A percentile compares a stretch with the other conserved stretches of the same genome.
Evolutionary conservation across 208 protist genomes (phyloP).

Genomic region (Trypanosoma theileri): DNA sequence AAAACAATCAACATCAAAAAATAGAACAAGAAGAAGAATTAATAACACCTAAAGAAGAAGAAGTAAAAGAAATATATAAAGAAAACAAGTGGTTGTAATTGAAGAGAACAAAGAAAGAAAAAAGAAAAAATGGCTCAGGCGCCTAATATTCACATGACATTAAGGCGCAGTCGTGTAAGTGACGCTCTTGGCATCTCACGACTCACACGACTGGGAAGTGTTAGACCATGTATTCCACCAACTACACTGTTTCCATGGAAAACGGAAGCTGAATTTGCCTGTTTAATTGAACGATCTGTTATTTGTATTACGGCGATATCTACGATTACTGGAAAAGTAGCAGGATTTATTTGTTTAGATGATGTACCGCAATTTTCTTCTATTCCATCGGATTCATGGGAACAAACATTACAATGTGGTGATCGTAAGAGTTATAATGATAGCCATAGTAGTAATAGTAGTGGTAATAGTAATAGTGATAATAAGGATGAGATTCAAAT

Average conservation of each 20-base stretch:
- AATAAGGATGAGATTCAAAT: slow-evolving; percentile 12
- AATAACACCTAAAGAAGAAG: too few species aligned
- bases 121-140: neutral
- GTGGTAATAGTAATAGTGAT: neutral
- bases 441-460: neutral
- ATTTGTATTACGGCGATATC: slow-evolving; percentile 65
- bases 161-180: slow-evolving; percentile 44
- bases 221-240: slow-evolving; percentile 42
- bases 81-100: neutral
- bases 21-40: too few species aligned
- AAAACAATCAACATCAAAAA: too few species aligned
- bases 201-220: slow-evolving; percentile 41
- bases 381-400: slow-evolving; percentile 22
- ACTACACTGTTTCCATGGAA: slow-evolving; percentile 35
- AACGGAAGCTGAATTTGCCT: slow-evolving; percentile 38
- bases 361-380: slow-evolving; percentile 26
- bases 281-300: slow-evolving; percentile 67
- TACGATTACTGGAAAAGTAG: slow-evolving; percentile 18
- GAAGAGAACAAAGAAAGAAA: neutral
- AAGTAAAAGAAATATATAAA: neutral
- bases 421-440: neutral
- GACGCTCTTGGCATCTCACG: slow-evolving; percentile 43
- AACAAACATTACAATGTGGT: slow-evolving; percentile 1
- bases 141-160: slow-evolving; percentile 32
- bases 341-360: slow-evolving; percentile 54